These are phyloP conservation scores for Aspergillus texensis DNA, from an alignment of 2,329 filamentous ascomycete species.

Conservation along the genomic window DNA sequence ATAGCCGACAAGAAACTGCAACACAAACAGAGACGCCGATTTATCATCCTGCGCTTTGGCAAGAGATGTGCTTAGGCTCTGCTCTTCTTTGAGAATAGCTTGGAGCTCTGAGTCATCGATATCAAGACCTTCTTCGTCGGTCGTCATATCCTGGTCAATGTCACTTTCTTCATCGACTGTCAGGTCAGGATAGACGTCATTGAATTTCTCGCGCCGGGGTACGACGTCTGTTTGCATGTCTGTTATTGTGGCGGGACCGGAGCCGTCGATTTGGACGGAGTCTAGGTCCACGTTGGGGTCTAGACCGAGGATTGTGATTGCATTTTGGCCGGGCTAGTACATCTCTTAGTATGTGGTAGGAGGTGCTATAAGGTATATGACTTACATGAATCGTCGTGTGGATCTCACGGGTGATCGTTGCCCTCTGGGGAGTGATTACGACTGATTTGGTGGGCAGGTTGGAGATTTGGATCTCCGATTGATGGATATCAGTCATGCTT, in stretches of 20 bases:
- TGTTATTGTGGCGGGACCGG: conserved; percentile 59
- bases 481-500: conserved; percentile 17
- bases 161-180: conserved; percentile 1
- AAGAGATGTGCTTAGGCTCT: conserved; percentile 35
- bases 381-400: conserved; percentile 54
- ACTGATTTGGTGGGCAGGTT: conserved; percentile 64
- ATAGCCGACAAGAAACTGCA: conserved; percentile 39
- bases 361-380: conserved; percentile 3
- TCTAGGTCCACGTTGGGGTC: conserved; percentile 57
- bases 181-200: conserved; percentile 54
- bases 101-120: conserved; percentile 26
- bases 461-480: conserved; percentile 51
- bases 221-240: conserved; percentile 65
- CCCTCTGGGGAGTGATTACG: conserved; percentile 64
- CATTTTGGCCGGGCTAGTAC: conserved; percentile 55
- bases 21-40: conserved; percentile 25
- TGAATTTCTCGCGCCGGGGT: conserved; percentile 57
- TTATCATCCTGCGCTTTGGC: conserved; percentile 31
- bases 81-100: conserved; percentile 32
- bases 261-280: conserved; percentile 63
- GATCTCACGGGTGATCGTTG: conserved; percentile 64
- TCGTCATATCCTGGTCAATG: conserved; percentile 1
- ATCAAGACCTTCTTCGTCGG: conserved; percentile 9
- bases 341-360: not conserved
- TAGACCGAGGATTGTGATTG: conserved; percentile 59